phyloP scores from a whole-genome alignment of 768 basidiomycete genomes.

The Trametes cubensis region DNA sequence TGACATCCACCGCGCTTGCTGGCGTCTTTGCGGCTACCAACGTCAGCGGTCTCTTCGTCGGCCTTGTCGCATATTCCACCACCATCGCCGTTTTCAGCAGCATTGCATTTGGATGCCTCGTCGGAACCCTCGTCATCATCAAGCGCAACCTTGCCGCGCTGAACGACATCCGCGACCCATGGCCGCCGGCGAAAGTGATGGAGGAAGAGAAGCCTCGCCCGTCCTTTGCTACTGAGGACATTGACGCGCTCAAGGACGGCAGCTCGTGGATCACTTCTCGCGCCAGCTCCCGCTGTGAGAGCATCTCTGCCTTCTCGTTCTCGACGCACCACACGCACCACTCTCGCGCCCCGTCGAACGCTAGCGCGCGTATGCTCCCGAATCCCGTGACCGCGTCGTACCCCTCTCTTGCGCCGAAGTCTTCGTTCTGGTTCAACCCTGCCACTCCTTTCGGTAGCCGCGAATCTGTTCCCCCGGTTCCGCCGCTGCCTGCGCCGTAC shows the following conservation, averaged over 20 bases:
- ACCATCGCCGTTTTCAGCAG: constrained; percentile 54
- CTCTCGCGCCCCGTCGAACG: constrained; percentile 43
- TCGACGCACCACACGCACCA: constrained; percentile 64
- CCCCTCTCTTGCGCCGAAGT: constrained; percentile 47
- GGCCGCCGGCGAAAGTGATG: constrained; percentile 59
- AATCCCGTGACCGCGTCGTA: constrained; percentile 41
- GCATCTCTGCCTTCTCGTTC: constrained; percentile 72
- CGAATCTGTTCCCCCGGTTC: constrained; percentile 57
- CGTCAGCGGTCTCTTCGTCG: constrained; percentile 58
- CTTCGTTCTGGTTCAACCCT: constrained; percentile 64
- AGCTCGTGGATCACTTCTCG: constrained; percentile 82
- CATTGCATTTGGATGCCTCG: constrained; percentile 57
- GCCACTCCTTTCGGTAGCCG: constrained; percentile 42
- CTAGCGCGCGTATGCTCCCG: constrained; percentile 29
- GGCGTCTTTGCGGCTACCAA: constrained; percentile 59
- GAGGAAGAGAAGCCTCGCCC: constrained; percentile 59
- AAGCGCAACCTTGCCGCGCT: constrained; percentile 63
- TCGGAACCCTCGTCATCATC: constrained; percentile 65
- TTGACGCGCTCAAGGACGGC: constrained; percentile 73
- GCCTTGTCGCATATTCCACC: constrained; percentile 60
- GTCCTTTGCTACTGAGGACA: constrained; percentile 71
- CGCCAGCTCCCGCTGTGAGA: constrained; percentile 54
- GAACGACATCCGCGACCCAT: constrained; percentile 53
- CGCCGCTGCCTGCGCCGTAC: constrained; percentile 60
- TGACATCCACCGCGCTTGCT: constrained; percentile 60